phyloP scores from a whole-genome alignment of 2,329 filamentous ascomycete genomes.

The Aspergillus pseudotamarii region DNA sequence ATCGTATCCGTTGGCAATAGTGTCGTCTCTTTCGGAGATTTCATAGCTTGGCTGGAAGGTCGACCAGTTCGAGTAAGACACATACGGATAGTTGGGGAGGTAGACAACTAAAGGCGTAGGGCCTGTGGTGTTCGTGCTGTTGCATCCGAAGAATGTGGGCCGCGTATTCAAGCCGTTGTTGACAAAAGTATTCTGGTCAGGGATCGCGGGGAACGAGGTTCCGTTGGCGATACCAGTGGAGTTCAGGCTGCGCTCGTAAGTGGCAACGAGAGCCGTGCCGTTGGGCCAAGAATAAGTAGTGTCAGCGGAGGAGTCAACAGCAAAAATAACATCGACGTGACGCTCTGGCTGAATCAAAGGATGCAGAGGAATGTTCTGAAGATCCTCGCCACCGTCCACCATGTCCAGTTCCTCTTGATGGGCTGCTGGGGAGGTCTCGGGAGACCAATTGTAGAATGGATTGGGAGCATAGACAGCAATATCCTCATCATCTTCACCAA shows the following conservation, averaged over 20 bases:
- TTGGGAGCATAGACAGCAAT: conserved; percentile 75
- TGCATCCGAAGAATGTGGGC: conserved; percentile 78
- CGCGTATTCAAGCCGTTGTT: conserved; percentile 71
- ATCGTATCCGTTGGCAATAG: conserved; percentile 85
- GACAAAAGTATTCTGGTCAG: conserved; percentile 73
- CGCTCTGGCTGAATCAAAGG: conserved; percentile 72
- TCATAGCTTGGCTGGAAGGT: conserved; percentile 72
- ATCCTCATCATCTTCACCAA: conserved; percentile 66
- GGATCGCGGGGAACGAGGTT: conserved; percentile 69
- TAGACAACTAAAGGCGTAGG: conserved; percentile 74
- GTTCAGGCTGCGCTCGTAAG: conserved; percentile 65
- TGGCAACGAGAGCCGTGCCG: conserved; percentile 71
- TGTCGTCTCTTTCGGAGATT: conserved; percentile 67
- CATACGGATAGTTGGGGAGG: conserved; percentile 83
- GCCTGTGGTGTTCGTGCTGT: conserved; percentile 62
- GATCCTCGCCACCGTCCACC: conserved; percentile 74
- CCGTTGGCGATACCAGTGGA: conserved; percentile 59
- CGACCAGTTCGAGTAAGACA: conserved; percentile 72
- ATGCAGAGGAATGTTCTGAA: conserved; percentile 75
- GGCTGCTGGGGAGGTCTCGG: conserved; percentile 60
- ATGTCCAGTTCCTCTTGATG: conserved; percentile 60
- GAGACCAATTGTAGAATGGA: conserved; percentile 69
- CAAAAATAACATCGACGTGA: conserved; percentile 75
- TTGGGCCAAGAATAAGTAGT: conserved; percentile 71
- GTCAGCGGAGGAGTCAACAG: conserved; percentile 74